Base-by-base conservation (phyloP, 108 stramenopile genomes). In the Poteriospumella lacustris region DNA sequence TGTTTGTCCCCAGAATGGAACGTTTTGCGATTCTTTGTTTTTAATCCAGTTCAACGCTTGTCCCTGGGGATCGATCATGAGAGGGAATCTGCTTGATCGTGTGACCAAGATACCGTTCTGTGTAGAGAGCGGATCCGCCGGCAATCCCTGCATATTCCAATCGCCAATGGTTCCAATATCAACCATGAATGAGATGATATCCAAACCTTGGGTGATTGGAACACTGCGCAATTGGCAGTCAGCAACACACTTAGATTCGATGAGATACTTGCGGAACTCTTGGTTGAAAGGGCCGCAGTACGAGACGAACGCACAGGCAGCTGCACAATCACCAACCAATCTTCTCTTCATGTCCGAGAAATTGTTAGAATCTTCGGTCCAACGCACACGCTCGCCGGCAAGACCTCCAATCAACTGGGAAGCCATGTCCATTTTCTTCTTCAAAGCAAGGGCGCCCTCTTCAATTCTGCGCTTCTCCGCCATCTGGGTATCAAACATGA, bases 221-320 rank as follows among this genome's bases (percentile, higher is more conserved):
- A 94, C 91, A 33, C 85, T 80, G 15, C 91, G 89, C 40, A 77
- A 81, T 73, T 88, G 83, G 58, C 91, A 91, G 68, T 94, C 93
- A 38, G 75, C 78, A 5, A 86, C 84, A 42, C 91, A 92, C 87
- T 92, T 91, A 68, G 91, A 88, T 64, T 89, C 89, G 52, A 93
- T 87, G 39, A 93, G 85, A 59, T 89, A 88, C 60, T 84, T 76
- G 29, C 93, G 82, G 87, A 90, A 94, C 70, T 91, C 88, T 75
- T 92, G 91, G 68, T 94, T 94, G 85, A 94, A 94, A 0, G 93
- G 91, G 31, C 93, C 93, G 68, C 92, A 94, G 84, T 94, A 94
- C 39, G 85, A 87, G 58, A 93, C 89, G 70, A 94, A 94, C 24
- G 92, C 92, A 56, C 92, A 93, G 0, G 87, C 89, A 26, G 92